phyloP scores from a whole-genome alignment of 768 basidiomycete species.

The Mycena polygramma region DNA sequence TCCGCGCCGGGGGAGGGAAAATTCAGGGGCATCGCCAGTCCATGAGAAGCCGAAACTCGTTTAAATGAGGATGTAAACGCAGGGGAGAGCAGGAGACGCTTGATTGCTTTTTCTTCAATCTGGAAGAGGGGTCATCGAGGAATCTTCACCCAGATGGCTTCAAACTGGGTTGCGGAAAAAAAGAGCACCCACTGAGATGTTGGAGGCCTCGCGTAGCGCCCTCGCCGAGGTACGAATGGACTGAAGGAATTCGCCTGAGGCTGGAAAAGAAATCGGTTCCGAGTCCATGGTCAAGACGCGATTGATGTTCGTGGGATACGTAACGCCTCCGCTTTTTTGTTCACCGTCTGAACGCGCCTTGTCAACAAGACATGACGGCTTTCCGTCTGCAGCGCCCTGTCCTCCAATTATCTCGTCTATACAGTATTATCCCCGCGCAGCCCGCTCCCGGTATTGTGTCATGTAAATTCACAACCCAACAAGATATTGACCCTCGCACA shows the following conservation, averaged over 20 bases:
- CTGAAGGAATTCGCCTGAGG: constrained; percentile 61
- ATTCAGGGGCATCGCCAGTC: constrained; percentile 81
- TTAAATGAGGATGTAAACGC: constrained; percentile 74
- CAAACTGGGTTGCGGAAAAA: background rate
- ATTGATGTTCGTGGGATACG: too few relatives aligned
- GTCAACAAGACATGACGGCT: background rate
- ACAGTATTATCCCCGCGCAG: background rate
- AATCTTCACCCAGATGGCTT: constrained; percentile 11
- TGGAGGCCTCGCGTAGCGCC: constrained; percentile 58
- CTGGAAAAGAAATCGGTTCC: constrained; percentile 51
- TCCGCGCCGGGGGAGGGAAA: constrained; percentile 82
- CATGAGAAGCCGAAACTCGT: constrained; percentile 74
- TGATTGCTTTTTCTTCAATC: constrained; percentile 71
- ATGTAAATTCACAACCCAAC: background rate
- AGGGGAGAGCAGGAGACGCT: constrained; percentile 72
- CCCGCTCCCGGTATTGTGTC: constrained; percentile 19
- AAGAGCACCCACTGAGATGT: constrained; percentile 63
- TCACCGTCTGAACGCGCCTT: background rate
- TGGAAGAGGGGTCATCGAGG: constrained; percentile 42
- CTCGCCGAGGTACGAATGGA: constrained; percentile 68
- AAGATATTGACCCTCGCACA: constrained; percentile 38
- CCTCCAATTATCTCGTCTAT: constrained; percentile 12
- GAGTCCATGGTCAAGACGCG: background rate
- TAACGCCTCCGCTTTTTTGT: too few relatives aligned
- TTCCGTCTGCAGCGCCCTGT: constrained; percentile 2